Evolutionary conservation across 2,329 filamentous ascomycete genomes (phyloP), one percentile per base, ranked within the genome.

Genomic region (Sphaerulina vaccinii): DNA sequence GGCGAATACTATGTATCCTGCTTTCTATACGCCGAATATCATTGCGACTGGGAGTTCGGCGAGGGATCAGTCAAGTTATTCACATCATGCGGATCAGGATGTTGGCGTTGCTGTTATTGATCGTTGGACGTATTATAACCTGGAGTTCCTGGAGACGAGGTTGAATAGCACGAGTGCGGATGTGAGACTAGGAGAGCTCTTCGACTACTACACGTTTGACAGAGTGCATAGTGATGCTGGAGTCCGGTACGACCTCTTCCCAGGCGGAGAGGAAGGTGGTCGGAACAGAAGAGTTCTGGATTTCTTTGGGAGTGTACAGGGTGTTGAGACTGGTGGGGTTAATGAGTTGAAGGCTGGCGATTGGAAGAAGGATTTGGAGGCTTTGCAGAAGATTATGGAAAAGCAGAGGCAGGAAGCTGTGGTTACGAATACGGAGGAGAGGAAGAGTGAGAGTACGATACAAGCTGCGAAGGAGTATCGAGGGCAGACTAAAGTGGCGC

Each of bases 1-100:
- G 75, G 93, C 93, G 49, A 99, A 99, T 71, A 99, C 93, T 24
- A 96, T 99, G 90, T 99, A 96, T 75, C 92, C 86, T 68, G 92
- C 96, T 64, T 89, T 99, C 67, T 99, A 99, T 77, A 95, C 90
- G 4, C 92, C 92, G 41, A 97, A 97, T 67, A 96, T 99, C 65
- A 90, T 99, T 65, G 93, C 93, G 0, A 99, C 95, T 0, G 93
- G 93, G n/a, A 95, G 89, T 24, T 95, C 88, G 2, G 90, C 93
- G 70, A 86, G 97, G 55, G 92, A 97, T 68, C 89, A 99, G 71
- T 96, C 90, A 4, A 95, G 88, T 0, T 99, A 99, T 73, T 95
- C 89, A 1, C 93, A 99, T 73, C 93, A 99, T 70, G 93, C 93
- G 50, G 93, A 99, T 73, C 95, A 92, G 71, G 93, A 99, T 67